Evolutionary conservation across 768 basidiomycete species (phyloP), one percentile per base, ranked within the genome.

Genomic region (Russula earlei): DNA sequence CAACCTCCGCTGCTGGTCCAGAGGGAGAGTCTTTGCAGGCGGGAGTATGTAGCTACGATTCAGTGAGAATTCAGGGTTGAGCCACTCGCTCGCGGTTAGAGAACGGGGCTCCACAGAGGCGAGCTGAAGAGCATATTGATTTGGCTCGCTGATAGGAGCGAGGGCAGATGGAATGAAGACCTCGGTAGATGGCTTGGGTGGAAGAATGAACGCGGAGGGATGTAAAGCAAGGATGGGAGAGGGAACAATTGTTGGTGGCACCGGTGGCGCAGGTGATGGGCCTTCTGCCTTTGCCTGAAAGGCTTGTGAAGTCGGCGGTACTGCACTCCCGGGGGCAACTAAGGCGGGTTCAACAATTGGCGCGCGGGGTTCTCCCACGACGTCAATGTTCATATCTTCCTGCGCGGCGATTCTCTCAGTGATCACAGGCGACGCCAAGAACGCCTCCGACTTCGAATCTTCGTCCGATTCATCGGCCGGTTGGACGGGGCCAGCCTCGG

Each of bases 31-130:
- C 56, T 74, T 79, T 41, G 81, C 69, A 20, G 77, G 74, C 6
- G 85, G 85, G 0, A 85, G 70, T 12, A 74, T 70, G 60, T 83
- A 85, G 2, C 69, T 62, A 25, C 73, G 73, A 56, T 73, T 72
- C 55, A 74, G 76, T 40, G 46, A 49, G 24, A 63, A 61, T 47
- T 60, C 54, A 41, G 68, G 20, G 61, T 55, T 14, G 51, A 59
- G 12, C 63, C 53, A 51, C 53, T 68, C 67, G 12, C 45, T 46
- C 9, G 58, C 31, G 62, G 65, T 63, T 8, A 49, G 43, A 27
- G 52, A 52, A 12, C 54, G 50, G 12, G 37, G 7, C 12, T 52
- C 49, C 10, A 31, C 20, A 6, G 22, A 42, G 10, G 27, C 33
- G 15, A 31, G 17, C 9, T 24, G 31, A 31, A 60, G 55, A n/a